Evolutionary conservation across 202 grass and related monocot genomes (phyloP).

Genomic region (Sporobolus alterniflorus): DNA sequence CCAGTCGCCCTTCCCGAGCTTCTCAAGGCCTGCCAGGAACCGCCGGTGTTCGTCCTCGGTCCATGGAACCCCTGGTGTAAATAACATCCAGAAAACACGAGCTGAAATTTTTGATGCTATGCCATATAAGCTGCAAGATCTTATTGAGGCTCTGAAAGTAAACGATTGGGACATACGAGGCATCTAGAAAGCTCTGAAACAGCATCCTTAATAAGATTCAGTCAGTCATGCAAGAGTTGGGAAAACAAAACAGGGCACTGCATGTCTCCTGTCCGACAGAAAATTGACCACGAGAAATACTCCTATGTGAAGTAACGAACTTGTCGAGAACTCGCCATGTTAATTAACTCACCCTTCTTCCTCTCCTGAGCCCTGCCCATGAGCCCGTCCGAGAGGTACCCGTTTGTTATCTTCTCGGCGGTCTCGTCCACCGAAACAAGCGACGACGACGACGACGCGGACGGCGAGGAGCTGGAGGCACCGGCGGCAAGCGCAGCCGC

Average conservation of each 20-base stretch:
- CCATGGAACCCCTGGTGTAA: constrained; percentile 67
- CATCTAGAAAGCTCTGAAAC: neutral
- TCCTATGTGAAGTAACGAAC: neutral
- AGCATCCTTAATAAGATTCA: neutral
- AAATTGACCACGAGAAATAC: neutral
- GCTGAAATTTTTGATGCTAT: neutral
- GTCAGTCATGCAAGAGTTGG: neutral
- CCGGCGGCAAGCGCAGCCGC: constrained; percentile 24
- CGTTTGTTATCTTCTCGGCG: constrained; percentile 57
- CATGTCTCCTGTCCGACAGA: neutral
- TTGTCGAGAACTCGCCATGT: neutral
- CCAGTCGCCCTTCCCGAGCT: constrained; percentile 88
- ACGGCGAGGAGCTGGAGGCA: constrained; percentile 53
- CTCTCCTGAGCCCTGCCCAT: constrained; percentile 72
- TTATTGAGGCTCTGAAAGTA: neutral
- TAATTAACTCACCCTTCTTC: constrained; percentile 73
- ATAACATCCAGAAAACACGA: neutral
- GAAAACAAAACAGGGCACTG: neutral
- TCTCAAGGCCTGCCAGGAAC: constrained; percentile 77
- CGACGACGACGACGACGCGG: constrained; percentile 67
- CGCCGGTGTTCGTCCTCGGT: constrained; percentile 74
- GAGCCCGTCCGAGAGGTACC: constrained; percentile 78
- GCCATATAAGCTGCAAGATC: neutral
- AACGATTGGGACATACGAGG: neutral
- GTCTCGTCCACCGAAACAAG: constrained; percentile 77